Evolutionary conservation across 495 filamentous ascomycete genomes (phyloP).

Genomic region (Eremomyces bilateralis): DNA sequence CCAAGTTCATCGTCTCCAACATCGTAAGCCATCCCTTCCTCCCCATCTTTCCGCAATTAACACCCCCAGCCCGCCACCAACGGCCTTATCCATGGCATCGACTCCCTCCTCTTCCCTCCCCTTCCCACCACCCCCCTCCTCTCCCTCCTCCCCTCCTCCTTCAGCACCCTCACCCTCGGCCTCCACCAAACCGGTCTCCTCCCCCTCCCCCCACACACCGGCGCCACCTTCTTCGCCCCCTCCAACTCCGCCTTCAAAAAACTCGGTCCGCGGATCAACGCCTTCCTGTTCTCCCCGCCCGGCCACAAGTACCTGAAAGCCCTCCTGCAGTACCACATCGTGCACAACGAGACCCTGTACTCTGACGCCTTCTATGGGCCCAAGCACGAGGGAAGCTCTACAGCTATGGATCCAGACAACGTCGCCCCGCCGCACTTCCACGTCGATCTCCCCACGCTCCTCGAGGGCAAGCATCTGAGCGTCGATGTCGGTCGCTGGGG

Average conservation of each 20-base stretch:
- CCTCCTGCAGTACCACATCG: slow-evolving; percentile 57
- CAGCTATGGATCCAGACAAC: slow-evolving; percentile 9
- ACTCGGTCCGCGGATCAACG: slow-evolving; percentile 46
- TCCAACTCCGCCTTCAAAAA: slow-evolving; percentile 52
- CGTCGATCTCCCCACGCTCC: slow-evolving; percentile 43
- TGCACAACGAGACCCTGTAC: slow-evolving; percentile 54
- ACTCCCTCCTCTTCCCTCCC: slow-evolving; percentile 52
- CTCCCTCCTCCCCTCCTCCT: slow-evolving; percentile 42
- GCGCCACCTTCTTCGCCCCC: slow-evolving; percentile 54
- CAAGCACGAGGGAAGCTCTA: slow-evolving; percentile 7
- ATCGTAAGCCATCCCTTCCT: slow-evolving; percentile 26
- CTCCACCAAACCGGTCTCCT: slow-evolving; percentile 49
- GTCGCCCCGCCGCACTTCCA: slow-evolving; percentile 8
- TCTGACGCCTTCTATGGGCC: slow-evolving; percentile 50
- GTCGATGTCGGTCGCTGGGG: slow-evolving; percentile 46
- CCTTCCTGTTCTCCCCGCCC: slow-evolving; percentile 51
- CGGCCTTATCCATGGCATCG: slow-evolving; percentile 59
- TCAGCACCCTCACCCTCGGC: slow-evolving; percentile 55
- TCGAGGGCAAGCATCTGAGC: slow-evolving; percentile 33
- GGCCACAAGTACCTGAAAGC: slow-evolving; percentile 51
- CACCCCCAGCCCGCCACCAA: slow-evolving; percentile 34
- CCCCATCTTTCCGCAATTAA: not conserved
- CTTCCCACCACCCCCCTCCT: slow-evolving; percentile 35
- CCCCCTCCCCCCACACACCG: slow-evolving; percentile 21
- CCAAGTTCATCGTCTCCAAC: slow-evolving; percentile 38